These are phyloP conservation scores for Epichloe typhina DNA, from an alignment of 2,329 filamentous ascomycete species.

Conservation along the genomic window DNA sequence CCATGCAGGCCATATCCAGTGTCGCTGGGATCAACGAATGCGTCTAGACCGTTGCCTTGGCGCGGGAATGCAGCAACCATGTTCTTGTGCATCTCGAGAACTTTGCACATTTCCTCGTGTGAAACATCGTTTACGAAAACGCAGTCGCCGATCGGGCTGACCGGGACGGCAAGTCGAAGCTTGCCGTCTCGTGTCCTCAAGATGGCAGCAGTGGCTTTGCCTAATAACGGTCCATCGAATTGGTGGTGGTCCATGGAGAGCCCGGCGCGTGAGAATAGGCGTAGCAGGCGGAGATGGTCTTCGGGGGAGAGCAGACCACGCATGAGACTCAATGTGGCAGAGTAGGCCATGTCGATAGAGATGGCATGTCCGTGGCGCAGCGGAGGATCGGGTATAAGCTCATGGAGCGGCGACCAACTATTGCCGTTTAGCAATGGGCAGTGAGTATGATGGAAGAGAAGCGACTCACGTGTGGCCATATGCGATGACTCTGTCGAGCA, in stretches of 20 bases:
- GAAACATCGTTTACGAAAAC: constrained; percentile 56
- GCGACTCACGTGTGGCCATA: constrained; percentile 52
- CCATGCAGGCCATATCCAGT: constrained; percentile 41
- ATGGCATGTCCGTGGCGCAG: constrained; percentile 63
- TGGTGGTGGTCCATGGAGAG: constrained; percentile 58
- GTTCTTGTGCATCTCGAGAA: constrained; percentile 49
- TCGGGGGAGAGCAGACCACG: constrained; percentile 46
- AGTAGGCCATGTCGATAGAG: constrained; percentile 65
- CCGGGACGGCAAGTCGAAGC: constrained; percentile 53
- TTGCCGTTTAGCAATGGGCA: background rate
- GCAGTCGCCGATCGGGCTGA: constrained; percentile 50
- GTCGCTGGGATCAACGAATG: constrained; percentile 55
- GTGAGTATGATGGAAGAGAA: background rate
- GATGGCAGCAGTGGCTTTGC: constrained; percentile 54
- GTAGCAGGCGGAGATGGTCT: constrained; percentile 50
- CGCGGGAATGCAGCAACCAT: constrained; percentile 50
- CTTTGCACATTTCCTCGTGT: constrained; percentile 46
- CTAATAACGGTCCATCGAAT: constrained; percentile 52
- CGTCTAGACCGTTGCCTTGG: constrained; percentile 51
- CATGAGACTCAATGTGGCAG: constrained; percentile 51
- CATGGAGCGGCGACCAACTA: constrained; percentile 59
- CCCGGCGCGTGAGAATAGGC: constrained; percentile 55
- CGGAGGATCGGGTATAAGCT: constrained; percentile 54
- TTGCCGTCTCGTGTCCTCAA: constrained; percentile 58
- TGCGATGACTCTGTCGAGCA: constrained; percentile 58